Evolutionary conservation across 2,329 filamentous ascomycete species (phyloP).

Genomic region (Phaeosphaeria sp.): DNA sequence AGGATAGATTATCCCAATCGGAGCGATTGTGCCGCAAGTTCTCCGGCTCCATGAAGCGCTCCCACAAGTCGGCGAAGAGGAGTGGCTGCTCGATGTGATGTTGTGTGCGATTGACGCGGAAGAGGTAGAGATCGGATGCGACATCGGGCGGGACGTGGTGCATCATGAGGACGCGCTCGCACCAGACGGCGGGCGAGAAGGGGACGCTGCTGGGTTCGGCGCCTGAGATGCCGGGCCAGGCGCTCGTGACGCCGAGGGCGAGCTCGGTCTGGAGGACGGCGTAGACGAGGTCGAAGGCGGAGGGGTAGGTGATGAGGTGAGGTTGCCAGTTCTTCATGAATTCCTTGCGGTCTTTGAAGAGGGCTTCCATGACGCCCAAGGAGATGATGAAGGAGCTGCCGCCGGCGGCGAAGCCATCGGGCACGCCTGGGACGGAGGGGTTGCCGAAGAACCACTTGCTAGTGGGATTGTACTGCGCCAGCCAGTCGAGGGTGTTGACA

Average conservation of each 20-base stretch:
- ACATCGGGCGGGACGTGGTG: conserved; percentile 56
- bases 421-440: conserved; percentile 27
- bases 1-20: conserved; percentile 45
- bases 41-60: conserved; percentile 36
- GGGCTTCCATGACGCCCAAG: conserved; percentile 54
- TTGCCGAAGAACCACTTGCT: conserved; percentile 62
- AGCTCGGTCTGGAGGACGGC: conserved; percentile 54
- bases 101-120: conserved; percentile 48
- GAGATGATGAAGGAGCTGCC: conserved; percentile 62
- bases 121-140: conserved; percentile 52
- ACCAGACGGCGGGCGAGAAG: conserved; percentile 56
- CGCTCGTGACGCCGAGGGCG: conserved; percentile 53
- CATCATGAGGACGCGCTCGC: conserved; percentile 35
- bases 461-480: conserved; percentile 56
- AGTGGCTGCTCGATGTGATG: conserved; percentile 24
- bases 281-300: conserved; percentile 59
- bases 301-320: conserved; percentile 56
- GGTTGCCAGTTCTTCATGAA: conserved; percentile 53
- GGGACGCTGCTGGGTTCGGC: conserved; percentile 39
- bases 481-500: conserved; percentile 60
- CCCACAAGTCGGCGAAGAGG: conserved; percentile 36
- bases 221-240: conserved; percentile 52
- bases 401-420: conserved; percentile 58
- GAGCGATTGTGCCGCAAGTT: conserved; percentile 28
- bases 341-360: conserved; percentile 48